Evolutionary conservation across 768 basidiomycete genomes (phyloP).

Genomic region (Macrocybe gigantea): DNA sequence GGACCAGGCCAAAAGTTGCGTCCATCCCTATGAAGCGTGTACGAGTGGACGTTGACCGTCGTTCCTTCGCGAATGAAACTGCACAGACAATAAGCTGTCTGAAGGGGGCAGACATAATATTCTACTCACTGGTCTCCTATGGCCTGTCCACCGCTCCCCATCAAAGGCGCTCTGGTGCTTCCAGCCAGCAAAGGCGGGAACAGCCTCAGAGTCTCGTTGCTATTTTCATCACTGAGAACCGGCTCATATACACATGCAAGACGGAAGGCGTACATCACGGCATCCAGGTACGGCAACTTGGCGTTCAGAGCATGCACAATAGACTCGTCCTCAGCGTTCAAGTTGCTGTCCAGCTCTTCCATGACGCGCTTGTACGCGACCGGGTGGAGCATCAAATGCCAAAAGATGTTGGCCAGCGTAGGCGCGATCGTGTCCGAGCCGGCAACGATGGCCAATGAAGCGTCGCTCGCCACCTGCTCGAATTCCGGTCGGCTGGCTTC

Average conservation of each 20-base stretch:
- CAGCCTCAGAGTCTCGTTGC: slow-evolving; percentile 32
- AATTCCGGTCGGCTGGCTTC: slow-evolving; percentile 8
- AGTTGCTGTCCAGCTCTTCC: slow-evolving; percentile 5
- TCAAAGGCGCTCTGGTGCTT: slow-evolving; percentile 24
- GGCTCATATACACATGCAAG: background rate
- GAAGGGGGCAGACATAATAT: background rate
- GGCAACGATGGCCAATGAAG: slow-evolving; percentile 11
- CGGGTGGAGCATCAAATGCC: slow-evolving; percentile 13
- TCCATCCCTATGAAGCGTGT: slow-evolving; percentile 30
- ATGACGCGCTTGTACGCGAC: slow-evolving; percentile 8
- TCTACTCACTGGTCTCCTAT: slow-evolving; percentile 18
- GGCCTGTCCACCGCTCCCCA: slow-evolving; percentile 21
- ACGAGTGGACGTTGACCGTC: slow-evolving; percentile 28
- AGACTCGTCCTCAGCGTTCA: background rate
- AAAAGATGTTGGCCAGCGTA: slow-evolving; percentile 12
- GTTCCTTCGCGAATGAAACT: slow-evolving; percentile 37
- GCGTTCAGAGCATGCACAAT: background rate
- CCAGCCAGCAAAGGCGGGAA: slow-evolving; percentile 30
- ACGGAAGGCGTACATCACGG: slow-evolving; percentile 24
- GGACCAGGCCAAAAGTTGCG: slow-evolving; percentile 33
- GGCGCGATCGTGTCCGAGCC: slow-evolving; percentile 14
- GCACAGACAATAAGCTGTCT: background rate
- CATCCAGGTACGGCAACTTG: slow-evolving; percentile 18
- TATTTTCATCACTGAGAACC: slow-evolving; percentile 8
- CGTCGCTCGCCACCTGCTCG: slow-evolving; percentile 13